Conservation (phyloP, 1,139 yeast species). For the Saccharomyces pastorianus region DNA sequence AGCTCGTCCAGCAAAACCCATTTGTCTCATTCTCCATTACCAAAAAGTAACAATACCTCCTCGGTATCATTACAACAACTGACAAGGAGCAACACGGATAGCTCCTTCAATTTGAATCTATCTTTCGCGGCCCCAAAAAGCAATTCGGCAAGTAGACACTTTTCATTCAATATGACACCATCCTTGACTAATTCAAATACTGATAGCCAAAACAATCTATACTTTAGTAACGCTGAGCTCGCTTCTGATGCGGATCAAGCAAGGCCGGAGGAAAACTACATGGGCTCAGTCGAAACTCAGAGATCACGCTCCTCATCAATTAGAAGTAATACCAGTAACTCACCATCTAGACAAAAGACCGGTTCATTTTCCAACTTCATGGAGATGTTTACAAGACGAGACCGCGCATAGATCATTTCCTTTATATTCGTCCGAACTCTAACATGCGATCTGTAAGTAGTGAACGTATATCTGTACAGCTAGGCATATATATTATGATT, state of each 20-base stretch:
- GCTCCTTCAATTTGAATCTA: slow-evolving; percentile 6
- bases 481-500: not conserved
- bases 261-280: not conserved
- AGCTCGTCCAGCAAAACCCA: slow-evolving; percentile 4
- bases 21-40: not conserved
- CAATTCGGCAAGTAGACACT: slow-evolving; percentile 18
- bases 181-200: slow-evolving; percentile 8
- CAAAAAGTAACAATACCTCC: slow-evolving; percentile 18
- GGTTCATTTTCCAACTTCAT: slow-evolving; percentile 17
- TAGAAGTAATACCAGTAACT: slow-evolving; percentile 2
- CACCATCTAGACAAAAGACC: slow-evolving; percentile 9
- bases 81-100: slow-evolving; percentile 11
- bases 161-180: slow-evolving; percentile 25
- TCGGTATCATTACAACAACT: slow-evolving; percentile 16
- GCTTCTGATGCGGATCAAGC: not conserved
- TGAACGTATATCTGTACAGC: not conserved
- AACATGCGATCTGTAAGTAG: not conserved
- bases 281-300: slow-evolving; percentile 7
- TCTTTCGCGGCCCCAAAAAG: slow-evolving; percentile 10
- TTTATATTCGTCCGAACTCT: not conserved
- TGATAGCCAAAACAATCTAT: not conserved
- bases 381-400: slow-evolving; percentile 15
- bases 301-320: slow-evolving; percentile 7
- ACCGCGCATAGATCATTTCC: not conserved
- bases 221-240: not conserved